Conservation (phyloP, 2,329 filamentous ascomycete species). For the Trichoderma citrinoviride region DNA sequence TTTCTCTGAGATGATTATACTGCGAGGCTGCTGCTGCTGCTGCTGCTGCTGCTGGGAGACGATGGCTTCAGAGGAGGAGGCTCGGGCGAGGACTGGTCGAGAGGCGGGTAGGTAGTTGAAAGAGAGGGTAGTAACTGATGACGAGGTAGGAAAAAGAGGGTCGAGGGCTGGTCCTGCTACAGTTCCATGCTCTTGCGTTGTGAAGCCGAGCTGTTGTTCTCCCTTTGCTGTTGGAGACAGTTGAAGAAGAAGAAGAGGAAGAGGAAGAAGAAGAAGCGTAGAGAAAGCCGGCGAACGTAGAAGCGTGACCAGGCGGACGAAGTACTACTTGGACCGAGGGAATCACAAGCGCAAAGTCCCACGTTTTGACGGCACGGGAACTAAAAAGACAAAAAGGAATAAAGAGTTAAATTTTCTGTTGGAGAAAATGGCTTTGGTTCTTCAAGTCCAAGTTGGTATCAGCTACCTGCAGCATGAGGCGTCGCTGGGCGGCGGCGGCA, state of each 20-base stretch:
- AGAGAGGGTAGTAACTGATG: too few relatives aligned
- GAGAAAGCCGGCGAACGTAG: too few relatives aligned
- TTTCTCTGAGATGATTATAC: too few relatives aligned
- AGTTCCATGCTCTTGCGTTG: conserved; percentile 10
- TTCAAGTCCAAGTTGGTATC: too few relatives aligned
- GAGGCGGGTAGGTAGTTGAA: background rate
- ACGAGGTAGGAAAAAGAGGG: conserved; percentile 6
- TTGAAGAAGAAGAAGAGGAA: background rate
- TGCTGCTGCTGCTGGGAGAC: too few relatives aligned
- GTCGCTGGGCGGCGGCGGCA: background rate
- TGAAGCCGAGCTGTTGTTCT: background rate
- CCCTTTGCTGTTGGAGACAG: background rate
- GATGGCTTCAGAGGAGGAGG: too few relatives aligned
- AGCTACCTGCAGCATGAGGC: too few relatives aligned
- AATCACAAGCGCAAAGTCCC: conserved; percentile 1
- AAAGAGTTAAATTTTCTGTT: too few relatives aligned
- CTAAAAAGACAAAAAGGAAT: background rate
- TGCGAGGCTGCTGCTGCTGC: too few relatives aligned
- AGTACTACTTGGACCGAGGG: too few relatives aligned
- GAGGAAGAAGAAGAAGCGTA: background rate
- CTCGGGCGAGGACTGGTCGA: background rate
- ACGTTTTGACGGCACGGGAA: conserved; percentile 3
- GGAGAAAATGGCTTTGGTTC: background rate
- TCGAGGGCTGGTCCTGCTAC: background rate
- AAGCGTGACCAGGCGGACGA: too few relatives aligned